Evolutionary conservation across 768 basidiomycete genomes (phyloP).

Genomic region (Pulveroboletus sp.): DNA sequence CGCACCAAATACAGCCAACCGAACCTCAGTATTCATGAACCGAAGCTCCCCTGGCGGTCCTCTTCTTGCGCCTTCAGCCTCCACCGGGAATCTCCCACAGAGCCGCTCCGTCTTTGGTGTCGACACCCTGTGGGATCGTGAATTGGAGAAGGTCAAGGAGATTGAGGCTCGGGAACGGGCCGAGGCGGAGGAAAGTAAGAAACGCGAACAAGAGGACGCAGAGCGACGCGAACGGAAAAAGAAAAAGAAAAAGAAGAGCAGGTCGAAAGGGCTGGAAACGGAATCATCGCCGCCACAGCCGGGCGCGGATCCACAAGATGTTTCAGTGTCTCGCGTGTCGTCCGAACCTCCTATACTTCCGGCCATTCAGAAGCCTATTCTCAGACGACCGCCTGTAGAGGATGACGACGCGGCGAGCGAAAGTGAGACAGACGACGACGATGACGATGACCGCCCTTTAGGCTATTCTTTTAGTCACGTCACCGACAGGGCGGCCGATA

Average conservation of each 20-base stretch:
- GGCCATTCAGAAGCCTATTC: slow-evolving; percentile 33
- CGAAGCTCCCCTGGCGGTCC: slow-evolving; percentile 59
- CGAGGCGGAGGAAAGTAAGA: slow-evolving; percentile 51
- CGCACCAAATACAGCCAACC: slow-evolving; percentile 45
- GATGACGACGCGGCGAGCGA: slow-evolving; percentile 45
- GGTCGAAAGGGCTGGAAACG: slow-evolving; percentile 46
- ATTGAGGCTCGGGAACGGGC: slow-evolving; percentile 67
- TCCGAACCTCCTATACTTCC: slow-evolving; percentile 32
- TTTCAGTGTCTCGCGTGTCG: slow-evolving; percentile 14
- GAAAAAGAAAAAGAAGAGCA: slow-evolving; percentile 43
- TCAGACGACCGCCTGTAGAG: slow-evolving; percentile 28
- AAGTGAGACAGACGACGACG: slow-evolving; percentile 55
- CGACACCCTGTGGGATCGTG: slow-evolving; percentile 89
- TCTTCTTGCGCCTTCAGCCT: slow-evolving; percentile 30
- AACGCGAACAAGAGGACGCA: slow-evolving; percentile 44
- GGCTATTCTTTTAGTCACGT: slow-evolving; percentile 15
- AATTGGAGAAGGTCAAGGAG: slow-evolving; percentile 73
- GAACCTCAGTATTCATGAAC: slow-evolving; percentile 39
- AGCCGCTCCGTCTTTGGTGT: slow-evolving; percentile 88
- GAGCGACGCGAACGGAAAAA: slow-evolving; percentile 33
- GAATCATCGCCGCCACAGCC: slow-evolving; percentile 23
- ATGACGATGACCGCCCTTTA: slow-evolving; percentile 26
- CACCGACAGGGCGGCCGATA: slow-evolving; percentile 24
- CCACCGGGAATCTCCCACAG: slow-evolving; percentile 34
- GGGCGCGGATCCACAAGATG: slow-evolving; percentile 34